Evolutionary conservation across 306 rosid genomes (phyloP), one percentile per base, ranked within the genome.

Genomic region (Acmispon strigosus): DNA sequence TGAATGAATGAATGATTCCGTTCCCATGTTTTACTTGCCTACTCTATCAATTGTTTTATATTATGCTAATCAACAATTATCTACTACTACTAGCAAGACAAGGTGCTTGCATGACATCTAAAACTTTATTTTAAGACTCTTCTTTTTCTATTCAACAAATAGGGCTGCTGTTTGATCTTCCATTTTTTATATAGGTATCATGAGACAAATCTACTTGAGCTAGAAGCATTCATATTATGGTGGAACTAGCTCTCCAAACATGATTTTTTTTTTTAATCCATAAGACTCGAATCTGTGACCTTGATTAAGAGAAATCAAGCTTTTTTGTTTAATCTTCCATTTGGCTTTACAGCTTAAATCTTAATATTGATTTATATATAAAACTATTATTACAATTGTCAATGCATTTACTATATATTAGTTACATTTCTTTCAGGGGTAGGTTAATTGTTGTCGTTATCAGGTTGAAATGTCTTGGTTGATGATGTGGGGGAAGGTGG

Each of bases 361-460:
- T 63, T 48, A 37, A 58, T 54, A 12, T 60, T 51, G 73, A 6
- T 43, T 12, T 73, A 27, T 27, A 22, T 1, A 51, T 24, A 63
- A 10, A 13, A 54, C 13, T 24, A 49, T 52, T 22, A 50, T 32
- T 19, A 20, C 14, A 15, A 11, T 45, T 69, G 60, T 44, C 48
- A 12, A 20, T 69, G 32, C 9, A 39, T 56, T 56, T 52, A 53
- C 59, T 60, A 16, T 51, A 64, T 42, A 10, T 58, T 50, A 43
- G 45, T 55, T 62, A 64, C 50, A 48, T 61, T 45, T 78, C 69
- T 48, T 34, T 45, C 42, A 47, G 16, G 65, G 43, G 50, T 75
- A 63, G 84, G 81, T 69, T 39, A 17, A 12, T 44, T 56, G 15
- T 16, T 14, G 70, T 48, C 64, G 18, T 24, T 48, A 36, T 56